A percentile compares a stretch with the other conserved stretches of the same genome.
phyloP scores from a whole-genome alignment of 225 moss, liverwort and hornwort genomes.

The Pseudisothecium myosuroides region DNA sequence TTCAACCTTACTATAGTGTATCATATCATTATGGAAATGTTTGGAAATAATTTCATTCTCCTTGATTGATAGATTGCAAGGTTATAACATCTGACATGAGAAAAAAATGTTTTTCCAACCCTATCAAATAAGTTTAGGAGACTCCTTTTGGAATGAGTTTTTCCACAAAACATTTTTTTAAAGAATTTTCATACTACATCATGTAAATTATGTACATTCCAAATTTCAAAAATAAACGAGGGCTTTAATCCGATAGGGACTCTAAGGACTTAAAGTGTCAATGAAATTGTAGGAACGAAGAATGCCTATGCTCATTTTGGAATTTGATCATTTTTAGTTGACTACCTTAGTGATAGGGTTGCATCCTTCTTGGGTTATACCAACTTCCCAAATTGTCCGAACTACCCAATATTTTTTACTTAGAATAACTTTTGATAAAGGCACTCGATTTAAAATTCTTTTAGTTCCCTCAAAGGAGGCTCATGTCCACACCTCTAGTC shows the following conservation, averaged over 20 bases:
- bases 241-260: neutral
- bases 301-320: neutral
- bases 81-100: neutral
- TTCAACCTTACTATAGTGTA: neutral
- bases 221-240: neutral
- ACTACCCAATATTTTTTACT: neutral
- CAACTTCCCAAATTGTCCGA: accelerated
- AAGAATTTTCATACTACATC: no score
- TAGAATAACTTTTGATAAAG: neutral
- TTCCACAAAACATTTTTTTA: no score
- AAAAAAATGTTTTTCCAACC: neutral
- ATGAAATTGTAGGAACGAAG: neutral
- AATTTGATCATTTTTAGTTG: no score
- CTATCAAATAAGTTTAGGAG: neutral
- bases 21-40: neutral
- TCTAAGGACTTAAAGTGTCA: neutral
- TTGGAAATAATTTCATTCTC: neutral
- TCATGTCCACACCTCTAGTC: accelerated
- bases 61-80: neutral
- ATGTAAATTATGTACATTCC: neutral
- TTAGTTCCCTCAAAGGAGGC: accelerated
- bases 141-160: neutral
- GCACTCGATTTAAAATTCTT: neutral
- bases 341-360: accelerated
- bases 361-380: accelerated